phyloP scores from a whole-genome alignment of 257 asterid genomes.

The Lycium barbarum region DNA sequence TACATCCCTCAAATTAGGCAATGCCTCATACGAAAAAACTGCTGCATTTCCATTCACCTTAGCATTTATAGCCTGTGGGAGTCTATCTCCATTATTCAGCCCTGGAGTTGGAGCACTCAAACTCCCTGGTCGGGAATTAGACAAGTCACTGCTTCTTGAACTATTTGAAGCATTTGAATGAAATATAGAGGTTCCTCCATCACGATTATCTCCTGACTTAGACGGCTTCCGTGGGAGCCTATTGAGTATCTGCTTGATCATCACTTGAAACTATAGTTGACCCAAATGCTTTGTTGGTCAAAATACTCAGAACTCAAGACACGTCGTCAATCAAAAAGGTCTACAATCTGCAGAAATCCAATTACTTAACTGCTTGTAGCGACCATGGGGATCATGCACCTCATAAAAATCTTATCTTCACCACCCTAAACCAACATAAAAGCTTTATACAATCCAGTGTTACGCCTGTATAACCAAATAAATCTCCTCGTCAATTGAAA shows the following conservation, averaged over 20 bases:
- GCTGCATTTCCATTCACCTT: slow-evolving; percentile 58
- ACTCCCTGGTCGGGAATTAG: slow-evolving; percentile 40
- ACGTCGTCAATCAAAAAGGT: slow-evolving; percentile 27
- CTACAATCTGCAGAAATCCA: slow-evolving; percentile 27
- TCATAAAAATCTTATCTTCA: slow-evolving; percentile 33
- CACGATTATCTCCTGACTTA: slow-evolving; percentile 64
- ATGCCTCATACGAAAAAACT: slow-evolving; percentile 63
- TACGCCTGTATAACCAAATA: slow-evolving; percentile 33
- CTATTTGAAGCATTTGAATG: slow-evolving; percentile 50
- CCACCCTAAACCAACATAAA: slow-evolving; percentile 37
- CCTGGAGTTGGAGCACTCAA: slow-evolving; percentile 42
- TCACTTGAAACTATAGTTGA: slow-evolving; percentile 42
- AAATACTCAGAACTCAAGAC: slow-evolving; percentile 1
- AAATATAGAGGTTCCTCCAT: slow-evolving; percentile 44
- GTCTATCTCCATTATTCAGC: slow-evolving; percentile 43
- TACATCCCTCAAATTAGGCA: slow-evolving; percentile 82
- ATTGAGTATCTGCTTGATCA: slow-evolving; percentile 77
- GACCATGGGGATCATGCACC: slow-evolving; percentile 30
- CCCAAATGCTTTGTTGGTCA: slow-evolving; percentile 25
- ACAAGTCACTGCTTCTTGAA: slow-evolving; percentile 46
- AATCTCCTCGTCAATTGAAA: slow-evolving; percentile 46
- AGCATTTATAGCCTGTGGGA: slow-evolving; percentile 40
- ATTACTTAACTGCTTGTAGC: slow-evolving; percentile 25
- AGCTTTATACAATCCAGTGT: slow-evolving; percentile 30
- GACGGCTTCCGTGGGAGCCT: slow-evolving; percentile 75